A percentile compares a stretch with the other conserved stretches of the same genome.
Conservation (phyloP, 1,284 basidiomycete genomes). For the Sanghuangporus weigelae region DNA sequence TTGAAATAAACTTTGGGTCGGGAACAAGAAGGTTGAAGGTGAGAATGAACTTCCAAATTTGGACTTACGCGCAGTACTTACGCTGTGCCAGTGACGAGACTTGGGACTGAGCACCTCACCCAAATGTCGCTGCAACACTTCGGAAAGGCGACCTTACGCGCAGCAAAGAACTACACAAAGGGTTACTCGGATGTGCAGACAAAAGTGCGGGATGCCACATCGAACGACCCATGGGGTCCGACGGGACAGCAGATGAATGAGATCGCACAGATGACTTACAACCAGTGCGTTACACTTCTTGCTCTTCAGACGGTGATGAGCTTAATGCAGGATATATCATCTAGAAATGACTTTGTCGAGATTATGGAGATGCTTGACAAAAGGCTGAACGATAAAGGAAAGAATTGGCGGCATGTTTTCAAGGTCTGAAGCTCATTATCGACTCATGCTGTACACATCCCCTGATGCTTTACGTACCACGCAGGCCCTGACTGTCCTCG, state of each 20-base stretch:
- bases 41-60: not conserved
- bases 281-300: constrained; percentile 68
- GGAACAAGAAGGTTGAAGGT: not conserved
- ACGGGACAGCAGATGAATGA: constrained; percentile 99
- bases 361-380: constrained; percentile 99
- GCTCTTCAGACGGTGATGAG: not conserved
- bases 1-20: not conserved
- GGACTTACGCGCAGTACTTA: not conserved
- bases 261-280: constrained; percentile 95
- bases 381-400: constrained; percentile 98
- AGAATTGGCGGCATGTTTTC: constrained; percentile 99
- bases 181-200: constrained; percentile 92
- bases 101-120: not conserved
- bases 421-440: constrained; percentile 52
- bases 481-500: constrained; percentile 92
- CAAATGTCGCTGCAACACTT: constrained; percentile 53
- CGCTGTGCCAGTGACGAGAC: not conserved
- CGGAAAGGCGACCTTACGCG: constrained; percentile 76
- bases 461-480: constrained; percentile 6
- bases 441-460: not conserved
- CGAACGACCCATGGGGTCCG: constrained; percentile 99
- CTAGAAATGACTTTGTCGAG: constrained; percentile 95
- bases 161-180: constrained; percentile 94
- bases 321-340: not conserved
- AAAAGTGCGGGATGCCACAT: constrained; percentile 97